phyloP scores from a whole-genome alignment of 371 early-diverging fungal species.

The Globomyces sp. region DNA sequence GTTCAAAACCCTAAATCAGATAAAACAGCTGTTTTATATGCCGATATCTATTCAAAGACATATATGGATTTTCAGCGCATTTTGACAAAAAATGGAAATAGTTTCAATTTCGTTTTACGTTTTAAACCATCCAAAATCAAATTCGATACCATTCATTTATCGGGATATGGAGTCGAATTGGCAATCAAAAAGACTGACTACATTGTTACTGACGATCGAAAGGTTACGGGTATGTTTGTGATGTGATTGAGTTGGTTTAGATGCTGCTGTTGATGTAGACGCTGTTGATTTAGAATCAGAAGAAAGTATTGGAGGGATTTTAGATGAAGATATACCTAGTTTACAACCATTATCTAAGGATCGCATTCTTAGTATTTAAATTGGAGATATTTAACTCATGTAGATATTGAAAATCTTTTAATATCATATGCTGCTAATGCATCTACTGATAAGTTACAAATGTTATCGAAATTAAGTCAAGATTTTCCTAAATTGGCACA shows the following conservation, averaged over 20 bases:
- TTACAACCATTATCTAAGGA: slow-evolving; percentile 63
- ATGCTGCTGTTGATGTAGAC: background rate
- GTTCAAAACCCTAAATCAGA: background rate
- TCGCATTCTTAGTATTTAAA: slow-evolving; percentile 49
- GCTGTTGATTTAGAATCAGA: slow-evolving; percentile 19
- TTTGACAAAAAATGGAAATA: slow-evolving; percentile 20
- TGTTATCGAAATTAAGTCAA: slow-evolving; percentile 65
- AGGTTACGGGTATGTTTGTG: background rate
- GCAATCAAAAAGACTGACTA: slow-evolving; percentile 93
- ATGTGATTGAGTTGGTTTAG: background rate
- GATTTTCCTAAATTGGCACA: slow-evolving; percentile 86
- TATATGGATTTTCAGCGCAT: slow-evolving; percentile 24
- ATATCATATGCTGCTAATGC: background rate
- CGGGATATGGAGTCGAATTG: slow-evolving; percentile 91
- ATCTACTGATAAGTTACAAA: slow-evolving; percentile 34
- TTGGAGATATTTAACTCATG: background rate
- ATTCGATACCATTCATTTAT: slow-evolving; percentile 44
- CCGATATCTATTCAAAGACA: slow-evolving; percentile 20
- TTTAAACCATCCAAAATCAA: slow-evolving; percentile 26
- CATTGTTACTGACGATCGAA: slow-evolving; percentile 86
- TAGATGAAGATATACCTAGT: slow-evolving; percentile 34
- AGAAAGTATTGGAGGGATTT: slow-evolving; percentile 1
- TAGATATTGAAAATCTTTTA: slow-evolving; percentile 8
- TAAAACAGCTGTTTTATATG: slow-evolving; percentile 29
- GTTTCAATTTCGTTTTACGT: slow-evolving; percentile 31